Evolutionary conservation across 2,329 filamentous ascomycete species (phyloP).

Genomic region (Alternaria solani): DNA sequence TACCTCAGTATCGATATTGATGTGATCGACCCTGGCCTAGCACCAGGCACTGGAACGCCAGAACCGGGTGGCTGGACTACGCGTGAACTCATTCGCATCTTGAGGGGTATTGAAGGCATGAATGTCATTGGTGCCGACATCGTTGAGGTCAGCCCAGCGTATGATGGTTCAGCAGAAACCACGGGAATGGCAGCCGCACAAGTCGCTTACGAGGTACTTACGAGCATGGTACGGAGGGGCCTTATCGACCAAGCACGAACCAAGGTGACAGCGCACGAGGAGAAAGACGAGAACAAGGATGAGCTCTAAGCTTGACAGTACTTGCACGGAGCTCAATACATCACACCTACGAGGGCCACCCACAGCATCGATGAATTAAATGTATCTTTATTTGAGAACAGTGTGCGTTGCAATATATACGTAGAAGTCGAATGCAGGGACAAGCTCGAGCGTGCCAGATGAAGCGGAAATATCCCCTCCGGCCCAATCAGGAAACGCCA

Average conservation of each 20-base stretch:
- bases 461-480: not conserved
- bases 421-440: not conserved
- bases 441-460: not conserved
- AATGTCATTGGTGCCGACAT: slow-evolving; percentile 91
- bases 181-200: slow-evolving; percentile 85
- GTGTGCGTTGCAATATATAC: not conserved
- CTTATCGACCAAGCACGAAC: slow-evolving; percentile 51
- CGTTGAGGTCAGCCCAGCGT: slow-evolving; percentile 87
- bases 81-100: slow-evolving; percentile 81
- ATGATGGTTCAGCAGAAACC: slow-evolving; percentile 80
- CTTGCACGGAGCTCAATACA: not conserved
- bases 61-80: slow-evolving; percentile 93
- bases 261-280: slow-evolving; percentile 18
- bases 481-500: not conserved
- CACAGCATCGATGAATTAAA: not conserved
- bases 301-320: slow-evolving; percentile 30
- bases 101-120: slow-evolving; percentile 80
- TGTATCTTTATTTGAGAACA: not conserved
- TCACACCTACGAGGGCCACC: not conserved
- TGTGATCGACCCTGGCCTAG: slow-evolving; percentile 76
- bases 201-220: slow-evolving; percentile 86
- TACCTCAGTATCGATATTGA: slow-evolving; percentile 86
- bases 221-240: slow-evolving; percentile 72
- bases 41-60: slow-evolving; percentile 84
- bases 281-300: slow-evolving; percentile 26